phyloP scores from a whole-genome alignment of 2,329 filamentous ascomycete genomes.

The Fusarium equiseti region DNA sequence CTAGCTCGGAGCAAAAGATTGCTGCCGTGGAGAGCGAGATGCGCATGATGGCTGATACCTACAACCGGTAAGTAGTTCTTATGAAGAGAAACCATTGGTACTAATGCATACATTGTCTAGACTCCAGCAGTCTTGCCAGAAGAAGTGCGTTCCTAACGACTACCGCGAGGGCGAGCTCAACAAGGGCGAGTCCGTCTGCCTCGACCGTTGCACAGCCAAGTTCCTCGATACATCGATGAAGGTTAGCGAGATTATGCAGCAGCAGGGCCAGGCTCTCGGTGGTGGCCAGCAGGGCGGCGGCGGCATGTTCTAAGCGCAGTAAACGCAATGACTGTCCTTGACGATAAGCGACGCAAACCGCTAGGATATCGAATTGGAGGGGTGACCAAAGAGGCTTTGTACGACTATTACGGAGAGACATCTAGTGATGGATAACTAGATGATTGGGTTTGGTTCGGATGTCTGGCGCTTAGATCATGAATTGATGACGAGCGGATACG shows the following conservation, averaged over 20 bases:
- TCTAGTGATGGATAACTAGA: constrained; percentile 22
- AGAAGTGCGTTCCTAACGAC: constrained; percentile 91
- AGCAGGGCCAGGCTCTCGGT: constrained; percentile 78
- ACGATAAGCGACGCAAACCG: constrained; percentile 1
- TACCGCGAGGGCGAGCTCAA: constrained; percentile 98
- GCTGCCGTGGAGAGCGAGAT: constrained; percentile 96
- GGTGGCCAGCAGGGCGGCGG: constrained; percentile 55
- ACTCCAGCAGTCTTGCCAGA: constrained; percentile 87
- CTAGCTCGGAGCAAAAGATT: constrained; percentile 96
- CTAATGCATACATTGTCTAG: constrained; percentile 57
- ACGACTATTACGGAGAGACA: constrained; percentile 34
- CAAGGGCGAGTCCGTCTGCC: constrained; percentile 98
- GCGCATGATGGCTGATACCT: constrained; percentile 98
- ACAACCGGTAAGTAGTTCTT: constrained; percentile 79
- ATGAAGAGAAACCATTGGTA: not conserved
- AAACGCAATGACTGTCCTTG: not conserved
- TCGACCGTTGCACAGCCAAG: constrained; percentile 96
- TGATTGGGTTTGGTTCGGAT: constrained; percentile 36
- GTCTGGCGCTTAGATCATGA: constrained; percentile 36
- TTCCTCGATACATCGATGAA: constrained; percentile 99
- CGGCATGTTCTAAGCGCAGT: constrained; percentile 45
- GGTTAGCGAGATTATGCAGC: constrained; percentile 96
- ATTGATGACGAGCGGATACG: constrained; percentile 26
- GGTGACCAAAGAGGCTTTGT: constrained; percentile 20
- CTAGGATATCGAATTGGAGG: not conserved